Evolutionary conservation across 768 basidiomycete genomes (phyloP).

Genomic region (Gelatoporia subvermispora): DNA sequence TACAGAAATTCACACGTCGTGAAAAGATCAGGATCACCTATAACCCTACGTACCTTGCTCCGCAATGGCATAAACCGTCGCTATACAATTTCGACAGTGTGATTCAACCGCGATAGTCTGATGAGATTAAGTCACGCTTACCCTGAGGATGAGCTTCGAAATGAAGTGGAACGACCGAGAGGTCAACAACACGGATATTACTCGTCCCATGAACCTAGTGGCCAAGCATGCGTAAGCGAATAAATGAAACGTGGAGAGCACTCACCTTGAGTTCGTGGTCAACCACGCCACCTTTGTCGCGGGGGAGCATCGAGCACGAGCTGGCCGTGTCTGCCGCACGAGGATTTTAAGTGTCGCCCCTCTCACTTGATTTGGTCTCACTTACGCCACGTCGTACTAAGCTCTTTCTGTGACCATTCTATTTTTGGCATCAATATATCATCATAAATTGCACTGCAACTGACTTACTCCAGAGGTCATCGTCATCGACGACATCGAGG

Average conservation of each 20-base stretch:
- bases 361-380: not conserved
- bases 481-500: constrained; percentile 22
- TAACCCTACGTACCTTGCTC: constrained; percentile 17
- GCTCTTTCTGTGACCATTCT: constrained; percentile 20
- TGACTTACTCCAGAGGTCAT: constrained; percentile 16
- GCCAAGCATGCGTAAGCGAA: constrained; percentile 6
- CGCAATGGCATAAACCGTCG: constrained; percentile 20
- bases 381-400: constrained; percentile 21
- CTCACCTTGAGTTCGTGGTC: constrained; percentile 25
- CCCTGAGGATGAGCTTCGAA: constrained; percentile 32
- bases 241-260: constrained; percentile 11
- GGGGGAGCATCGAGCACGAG: constrained; percentile 36
- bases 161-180: constrained; percentile 36
- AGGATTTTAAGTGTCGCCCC: not conserved
- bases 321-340: constrained; percentile 25
- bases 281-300: constrained; percentile 31
- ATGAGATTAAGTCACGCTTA: constrained; percentile 1
- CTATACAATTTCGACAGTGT: not conserved
- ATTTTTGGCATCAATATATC: not conserved
- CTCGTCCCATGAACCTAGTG: constrained; percentile 27
- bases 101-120: not conserved
- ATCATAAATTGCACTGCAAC: not conserved
- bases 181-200: constrained; percentile 41
- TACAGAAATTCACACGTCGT: not conserved
- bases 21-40: not conserved